A percentile compares a stretch with the other conserved stretches of the same genome.
These are phyloP conservation scores for Nigrograna mackinnonii DNA, from an alignment of 2,329 filamentous ascomycete species.

Conservation along the genomic window DNA sequence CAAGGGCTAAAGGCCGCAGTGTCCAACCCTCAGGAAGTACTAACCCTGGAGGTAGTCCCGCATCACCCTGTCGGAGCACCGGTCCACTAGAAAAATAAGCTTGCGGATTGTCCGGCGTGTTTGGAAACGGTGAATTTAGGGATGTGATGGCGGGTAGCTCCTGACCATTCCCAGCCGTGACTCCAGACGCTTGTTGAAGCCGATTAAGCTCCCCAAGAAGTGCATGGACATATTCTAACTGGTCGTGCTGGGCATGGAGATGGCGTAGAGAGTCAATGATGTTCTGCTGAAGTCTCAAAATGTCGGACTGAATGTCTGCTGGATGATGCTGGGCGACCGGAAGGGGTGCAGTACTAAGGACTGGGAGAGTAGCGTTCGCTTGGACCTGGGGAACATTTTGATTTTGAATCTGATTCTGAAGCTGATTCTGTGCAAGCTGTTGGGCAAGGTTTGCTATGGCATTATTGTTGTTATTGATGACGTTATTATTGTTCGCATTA, in stretches of 20 bases:
- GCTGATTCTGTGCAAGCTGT: constrained; percentile 21
- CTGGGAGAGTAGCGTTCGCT: constrained; percentile 8
- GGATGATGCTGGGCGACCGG: constrained; percentile 30
- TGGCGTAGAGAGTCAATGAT: constrained; percentile 40
- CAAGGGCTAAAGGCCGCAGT: constrained; percentile 33
- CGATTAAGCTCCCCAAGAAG: constrained; percentile 36
- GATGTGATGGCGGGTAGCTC: constrained; percentile 28
- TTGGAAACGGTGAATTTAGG: constrained; percentile 19
- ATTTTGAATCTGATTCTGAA: constrained; percentile 17
- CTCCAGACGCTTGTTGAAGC: constrained; percentile 32
- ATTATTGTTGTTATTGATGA: constrained; percentile 25
- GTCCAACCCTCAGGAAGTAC: constrained; percentile 43
- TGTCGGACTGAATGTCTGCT: constrained; percentile 38
- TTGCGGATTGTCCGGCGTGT: constrained; percentile 26
- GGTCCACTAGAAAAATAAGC: constrained; percentile 36
- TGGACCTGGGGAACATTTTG: constrained; percentile 13
- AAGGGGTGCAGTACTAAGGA: constrained; percentile 13
- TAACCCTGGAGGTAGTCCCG: constrained; percentile 36
- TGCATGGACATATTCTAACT: constrained; percentile 35
- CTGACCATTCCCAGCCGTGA: constrained; percentile 24
- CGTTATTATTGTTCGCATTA: constrained; percentile 17
- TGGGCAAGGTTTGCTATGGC: constrained; percentile 23
- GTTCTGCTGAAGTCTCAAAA: constrained; percentile 40
- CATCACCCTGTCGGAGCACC: constrained; percentile 36
- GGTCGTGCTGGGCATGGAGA: constrained; percentile 35